Base-by-base conservation (phyloP, 768 basidiomycete species). In the Daedalea quercina region DNA sequence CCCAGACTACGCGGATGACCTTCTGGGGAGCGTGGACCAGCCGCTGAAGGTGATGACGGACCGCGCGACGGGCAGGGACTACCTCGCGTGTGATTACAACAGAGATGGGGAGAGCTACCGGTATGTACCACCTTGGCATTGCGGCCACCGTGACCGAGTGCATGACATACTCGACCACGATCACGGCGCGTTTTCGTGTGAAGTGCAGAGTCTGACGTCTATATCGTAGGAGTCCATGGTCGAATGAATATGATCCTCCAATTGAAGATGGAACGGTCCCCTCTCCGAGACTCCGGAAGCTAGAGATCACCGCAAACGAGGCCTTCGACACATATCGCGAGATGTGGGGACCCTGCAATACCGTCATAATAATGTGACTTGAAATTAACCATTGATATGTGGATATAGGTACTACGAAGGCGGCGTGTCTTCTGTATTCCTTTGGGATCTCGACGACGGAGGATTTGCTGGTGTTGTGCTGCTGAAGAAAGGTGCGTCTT, bases 321-420 rank as follows among this genome's bases (percentile, higher is more conserved):
- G 94, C 94, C 9, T 98, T 99, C 63, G 94, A 96, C 65, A 93
- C 92, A 2, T 99, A 99, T 69, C 84, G 94, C 23, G 95, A 97
- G 70, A 82, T 97, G 94, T 90, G 60, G 53, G 80, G 67, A 26
- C 53, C 24, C 50, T 28, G 31, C 48, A 42, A 24, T 28, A 13
- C n/a, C 28, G 44, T 33, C 0, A 9, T 3, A 44, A 47, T 54
- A 53, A 37, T 34, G 24, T n/a, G n/a, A n/a, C 22, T 9, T 25
- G 44, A 26, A 34, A 22, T 19, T 43, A 23, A 19, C 3, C 33
- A 37, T 15, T 19, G 34, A 15, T 40, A 4, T 31, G 4, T 31
- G 6, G 31, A 31, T 20, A 7, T 58, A 90, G 87, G 78, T 99
- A 99, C 75, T 99, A 84, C 68, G 96, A 98, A 70, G 95, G 95